Conservation (phyloP, 2,329 filamentous ascomycete species). For the Dendryphion nanum region DNA sequence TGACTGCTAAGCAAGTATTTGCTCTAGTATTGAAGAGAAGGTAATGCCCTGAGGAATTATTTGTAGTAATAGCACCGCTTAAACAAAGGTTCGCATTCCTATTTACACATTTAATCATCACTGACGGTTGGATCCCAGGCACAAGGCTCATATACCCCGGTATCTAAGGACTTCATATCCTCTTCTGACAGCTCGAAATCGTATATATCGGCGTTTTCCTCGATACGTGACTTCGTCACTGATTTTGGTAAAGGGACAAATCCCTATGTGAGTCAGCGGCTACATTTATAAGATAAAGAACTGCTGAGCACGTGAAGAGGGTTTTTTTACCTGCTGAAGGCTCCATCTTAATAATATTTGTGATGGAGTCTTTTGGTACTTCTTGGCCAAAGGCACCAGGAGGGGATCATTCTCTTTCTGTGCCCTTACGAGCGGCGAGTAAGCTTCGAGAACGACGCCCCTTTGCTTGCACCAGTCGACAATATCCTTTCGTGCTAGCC, state of each 20-base stretch:
- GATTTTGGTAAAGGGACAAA: constrained; percentile 65
- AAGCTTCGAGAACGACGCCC: constrained; percentile 49
- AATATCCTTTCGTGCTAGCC: constrained; percentile 78
- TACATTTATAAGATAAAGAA: no score
- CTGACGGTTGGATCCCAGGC: constrained; percentile 58
- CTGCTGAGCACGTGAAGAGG: background rate
- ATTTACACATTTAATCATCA: constrained; percentile 27
- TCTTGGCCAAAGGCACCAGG: constrained; percentile 52
- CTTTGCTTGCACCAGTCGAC: constrained; percentile 69
- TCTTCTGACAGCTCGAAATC: constrained; percentile 60
- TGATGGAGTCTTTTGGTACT: constrained; percentile 57
- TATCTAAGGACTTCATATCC: constrained; percentile 58
- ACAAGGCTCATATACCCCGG: constrained; percentile 56
- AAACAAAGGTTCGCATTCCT: constrained; percentile 10
- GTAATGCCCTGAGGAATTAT: no score
- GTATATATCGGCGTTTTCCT: constrained; percentile 59
- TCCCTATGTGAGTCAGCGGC: constrained; percentile 40
- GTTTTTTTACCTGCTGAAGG: constrained; percentile 33
- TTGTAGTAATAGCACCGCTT: constrained; percentile 2
- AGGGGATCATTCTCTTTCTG: constrained; percentile 53
- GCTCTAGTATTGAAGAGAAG: no score
- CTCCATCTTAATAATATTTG: constrained; percentile 63
- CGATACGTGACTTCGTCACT: constrained; percentile 58
- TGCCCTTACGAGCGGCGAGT: constrained; percentile 45
- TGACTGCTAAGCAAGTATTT: no score